These are phyloP conservation scores for Bryoerythrophyllum caledonicum DNA, from an alignment of 225 moss, liverwort and hornwort genomes.

Conservation along the genomic window DNA sequence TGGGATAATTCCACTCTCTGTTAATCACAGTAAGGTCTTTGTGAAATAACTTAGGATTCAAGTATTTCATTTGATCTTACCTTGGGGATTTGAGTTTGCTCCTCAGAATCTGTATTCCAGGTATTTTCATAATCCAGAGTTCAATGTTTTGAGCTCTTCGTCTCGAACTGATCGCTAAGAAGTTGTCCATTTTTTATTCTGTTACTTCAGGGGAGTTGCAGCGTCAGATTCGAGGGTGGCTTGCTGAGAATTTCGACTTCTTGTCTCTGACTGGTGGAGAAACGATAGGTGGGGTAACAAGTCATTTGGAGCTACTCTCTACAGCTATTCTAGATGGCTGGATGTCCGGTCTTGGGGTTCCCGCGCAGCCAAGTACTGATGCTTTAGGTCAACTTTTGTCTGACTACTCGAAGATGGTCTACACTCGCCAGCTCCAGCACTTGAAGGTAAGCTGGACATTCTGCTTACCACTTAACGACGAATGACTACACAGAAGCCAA, in stretches of 20 bases:
- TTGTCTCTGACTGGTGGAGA: slow-evolving; percentile 76
- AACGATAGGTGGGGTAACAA: slow-evolving; percentile 61
- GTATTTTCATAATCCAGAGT: too few species aligned
- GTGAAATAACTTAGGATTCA: too few species aligned
- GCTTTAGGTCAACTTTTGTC: slow-evolving; percentile 93
- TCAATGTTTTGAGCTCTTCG: too few species aligned
- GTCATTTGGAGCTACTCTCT: slow-evolving; percentile 84
- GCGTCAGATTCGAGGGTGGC: slow-evolving; percentile 94
- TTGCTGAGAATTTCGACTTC: slow-evolving; percentile 90
- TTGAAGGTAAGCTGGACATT: slow-evolving; percentile 75
- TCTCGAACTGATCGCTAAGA: too few species aligned
- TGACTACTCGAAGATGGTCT: slow-evolving; percentile 85
- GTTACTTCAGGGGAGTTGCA: slow-evolving; percentile 71
- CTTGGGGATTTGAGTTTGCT: too few species aligned
- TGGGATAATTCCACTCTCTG: too few species aligned
- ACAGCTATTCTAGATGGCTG: slow-evolving; percentile 98
- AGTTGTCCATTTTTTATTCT: too few species aligned
- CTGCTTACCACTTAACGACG: too few species aligned
- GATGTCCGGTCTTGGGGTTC: too few species aligned
- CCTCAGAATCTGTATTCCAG: too few species aligned
- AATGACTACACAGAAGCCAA: not conserved
- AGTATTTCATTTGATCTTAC: too few species aligned
- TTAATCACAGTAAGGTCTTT: too few species aligned
- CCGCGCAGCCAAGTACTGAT: slow-evolving; percentile 98
- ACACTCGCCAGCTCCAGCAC: slow-evolving; percentile 90